Base-by-base conservation (phyloP, 1,284 basidiomycete species). In the Coniferiporia sulphurascens region DNA sequence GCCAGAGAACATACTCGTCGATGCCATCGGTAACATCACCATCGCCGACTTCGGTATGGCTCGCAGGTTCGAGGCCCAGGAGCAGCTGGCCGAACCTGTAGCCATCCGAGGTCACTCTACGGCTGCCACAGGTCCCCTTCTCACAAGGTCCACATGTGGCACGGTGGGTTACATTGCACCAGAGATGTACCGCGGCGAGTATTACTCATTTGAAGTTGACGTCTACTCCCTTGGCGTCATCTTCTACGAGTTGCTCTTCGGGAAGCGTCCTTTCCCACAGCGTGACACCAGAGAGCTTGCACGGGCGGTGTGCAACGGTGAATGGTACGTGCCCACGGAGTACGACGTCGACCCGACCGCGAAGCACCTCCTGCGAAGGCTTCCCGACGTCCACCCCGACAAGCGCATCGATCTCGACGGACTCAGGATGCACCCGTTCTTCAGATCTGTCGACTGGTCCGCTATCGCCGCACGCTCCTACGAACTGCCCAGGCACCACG, bases 1-100 rank as follows among this genome's bases (percentile, higher is more conserved):
- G n/a, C n/a, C n/a, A n/a, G n/a, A n/a, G n/a, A n/a, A n/a, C n/a
- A n/a, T n/a, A n/a, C n/a, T n/a, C n/a, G n/a, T n/a, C n/a, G n/a
- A n/a, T n/a, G n/a, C n/a, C n/a, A n/a, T n/a, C n/a, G n/a, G 58
- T 62, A 35, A 80, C 66, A 78, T 82, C 71, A 85, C 85, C 70
- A 78, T 86, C 32, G 83, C 82, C 21, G 84, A 86, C 69, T 85
- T 85, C 68, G 84, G 84, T 45, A 72, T 85, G n/a, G 82, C 84
- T 52, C 54, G 49, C 15, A 21, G 51, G 21, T 61, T 61, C 21
- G 54, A 48, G 44, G 15, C 17, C 13, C 15, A 10, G 6, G 38
- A 41, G 9, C 38, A 10, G 15, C 15, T 41, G 38, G 15, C 22
- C 5, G 22, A 27, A n/a, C 21, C 7, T 9, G 19, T 36, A 27